Evolutionary conservation across 208 protist genomes (phyloP), one percentile per base, ranked within the genome.

Genomic region (Wallacemonas sp.): DNA sequence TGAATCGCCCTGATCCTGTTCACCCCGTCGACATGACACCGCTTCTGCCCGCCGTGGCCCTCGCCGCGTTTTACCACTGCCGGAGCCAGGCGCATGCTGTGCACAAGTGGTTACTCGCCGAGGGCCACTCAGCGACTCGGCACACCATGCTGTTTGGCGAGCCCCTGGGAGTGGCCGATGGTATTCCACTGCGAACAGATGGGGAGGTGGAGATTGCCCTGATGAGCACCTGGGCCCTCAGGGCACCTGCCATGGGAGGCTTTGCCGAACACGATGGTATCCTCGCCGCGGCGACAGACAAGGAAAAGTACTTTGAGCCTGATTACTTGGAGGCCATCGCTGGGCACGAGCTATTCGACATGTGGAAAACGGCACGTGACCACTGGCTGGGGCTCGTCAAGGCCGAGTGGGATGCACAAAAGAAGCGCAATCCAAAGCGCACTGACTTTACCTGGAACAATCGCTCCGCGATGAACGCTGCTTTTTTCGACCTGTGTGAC

Each of bases 401-500:
- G 52, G 59, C 61, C 41, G 84, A 87, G 15, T 95, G 89, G 87
- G 34, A 70, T 22, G 59, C 59, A 17, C 24, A 87, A 66, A n/a
- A 66, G 3, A 22, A 36, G 19, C 75, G 75, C 19, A 79, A 78
- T 19, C 71, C 86, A 3, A 39, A 72, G 21, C 89, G 89, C 36
- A 78, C 44, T 4, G 60, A 79, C 46, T 92, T 97, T 42, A 63
- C 30, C 29, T 97, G 92, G 89, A 93, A 92, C 53, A 97, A 95
- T 61, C 68, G 34, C 1, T 91, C 85, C 2, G 72, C 73, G 12
- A 91, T 97, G 87, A 93, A 92, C 65, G 34, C 68, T 5, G 86
- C 87, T 29, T 97, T 97, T 67, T 94, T 90, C 54, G 85, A 93
- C 34, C 66, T 95, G 6, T 97, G 92, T 66, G 92, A 97, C 13